Base-by-base conservation (phyloP, 495 filamentous ascomycete species). In the Lasiosphaeria hispida region DNA sequence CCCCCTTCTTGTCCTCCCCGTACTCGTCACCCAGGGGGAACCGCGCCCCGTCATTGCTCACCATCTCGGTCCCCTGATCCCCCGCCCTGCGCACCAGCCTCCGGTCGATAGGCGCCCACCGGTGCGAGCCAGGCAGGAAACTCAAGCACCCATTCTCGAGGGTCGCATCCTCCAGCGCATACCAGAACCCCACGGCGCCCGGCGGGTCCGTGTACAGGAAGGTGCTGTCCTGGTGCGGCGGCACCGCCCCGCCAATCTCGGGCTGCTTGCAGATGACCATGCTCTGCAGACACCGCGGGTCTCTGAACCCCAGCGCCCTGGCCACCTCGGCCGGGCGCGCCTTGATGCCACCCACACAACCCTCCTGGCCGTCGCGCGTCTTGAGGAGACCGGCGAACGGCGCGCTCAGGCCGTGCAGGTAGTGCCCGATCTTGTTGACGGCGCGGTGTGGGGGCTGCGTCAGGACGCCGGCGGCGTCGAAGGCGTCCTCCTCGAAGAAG, bases 201-300 rank as follows among this genome's bases (percentile, higher is more conserved):
- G 93, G 93, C 48, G 94, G 91, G 59, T 91, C 75, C 10, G 94
- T 97, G 68, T 97, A 98, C 52, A 98, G 59, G 64, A 97, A 98
- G 10, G 91, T 90, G 50, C 81, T 87, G 73, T 97, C 94, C 65
- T 95, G 92, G 70, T 98, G 94, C 13, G 88, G 80, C 2, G 83
- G 89, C 38, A 97, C 94, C 0, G 85, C 84, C 13, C 88, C 94
- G 18, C 94, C 94, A 37, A 98, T 97, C 69, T 92, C 89, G 7
- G 94, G 93, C 73, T 97, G 94, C 69, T 98, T 98, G 81, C 90
- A 96, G 61, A 98, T 98, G 7, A 97, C 81, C 94, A 98, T 98
- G 64, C 87, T 92, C 77, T 98, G 94, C 57, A 98, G 77, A 51
- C 72, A 75, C 15, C 75, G 60, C 0, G 94, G 91, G 65, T 94